A percentile compares a stretch with the other conserved stretches of the same genome.
These are phyloP conservation scores for Amanita polypyramis DNA, from an alignment of 768 basidiomycete species.

Conservation along the genomic window DNA sequence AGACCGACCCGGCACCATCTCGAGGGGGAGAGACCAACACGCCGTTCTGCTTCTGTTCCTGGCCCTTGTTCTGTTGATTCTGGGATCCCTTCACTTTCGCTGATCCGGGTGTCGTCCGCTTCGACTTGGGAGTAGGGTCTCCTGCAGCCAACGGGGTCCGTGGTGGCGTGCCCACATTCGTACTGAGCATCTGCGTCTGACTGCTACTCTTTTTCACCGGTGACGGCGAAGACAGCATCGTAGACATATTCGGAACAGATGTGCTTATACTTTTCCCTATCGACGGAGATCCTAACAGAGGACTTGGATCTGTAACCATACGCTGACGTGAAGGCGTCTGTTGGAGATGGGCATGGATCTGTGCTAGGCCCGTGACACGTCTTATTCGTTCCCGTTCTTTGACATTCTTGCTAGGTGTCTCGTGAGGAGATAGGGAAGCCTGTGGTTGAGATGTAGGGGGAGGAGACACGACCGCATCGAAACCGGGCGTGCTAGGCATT, in stretches of 20 bases:
- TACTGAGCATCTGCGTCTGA: neutral
- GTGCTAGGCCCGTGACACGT: slow-evolving; percentile 3
- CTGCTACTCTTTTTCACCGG: slow-evolving; percentile 19
- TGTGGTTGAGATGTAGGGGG: neutral
- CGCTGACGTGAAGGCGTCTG: slow-evolving; percentile 11
- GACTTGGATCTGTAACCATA: slow-evolving; percentile 10
- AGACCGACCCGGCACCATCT: neutral
- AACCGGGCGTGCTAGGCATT: no score
- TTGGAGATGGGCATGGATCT: slow-evolving; percentile 8
- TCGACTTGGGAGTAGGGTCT: slow-evolving; percentile 14
- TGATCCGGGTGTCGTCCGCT: slow-evolving; percentile 29
- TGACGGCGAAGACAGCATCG: slow-evolving; percentile 27
- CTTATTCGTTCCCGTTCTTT: neutral
- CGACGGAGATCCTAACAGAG: slow-evolving; percentile 11
- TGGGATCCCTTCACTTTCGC: slow-evolving; percentile 20
- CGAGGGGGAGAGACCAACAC: slow-evolving; percentile 11
- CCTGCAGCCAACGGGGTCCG: neutral
- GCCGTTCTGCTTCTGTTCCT: slow-evolving; percentile 14
- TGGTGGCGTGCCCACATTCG: neutral
- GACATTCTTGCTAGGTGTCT: neutral
- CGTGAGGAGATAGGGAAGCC: neutral
- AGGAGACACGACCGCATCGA: neutral
- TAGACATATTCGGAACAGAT: slow-evolving; percentile 15
- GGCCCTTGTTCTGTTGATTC: slow-evolving; percentile 9
- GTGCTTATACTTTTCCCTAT: neutral